Evolutionary conservation across 192 early-diverging fungal species (phyloP), one percentile per base, ranked within the genome.

Genomic region (Linnemannia schmuckeri): DNA sequence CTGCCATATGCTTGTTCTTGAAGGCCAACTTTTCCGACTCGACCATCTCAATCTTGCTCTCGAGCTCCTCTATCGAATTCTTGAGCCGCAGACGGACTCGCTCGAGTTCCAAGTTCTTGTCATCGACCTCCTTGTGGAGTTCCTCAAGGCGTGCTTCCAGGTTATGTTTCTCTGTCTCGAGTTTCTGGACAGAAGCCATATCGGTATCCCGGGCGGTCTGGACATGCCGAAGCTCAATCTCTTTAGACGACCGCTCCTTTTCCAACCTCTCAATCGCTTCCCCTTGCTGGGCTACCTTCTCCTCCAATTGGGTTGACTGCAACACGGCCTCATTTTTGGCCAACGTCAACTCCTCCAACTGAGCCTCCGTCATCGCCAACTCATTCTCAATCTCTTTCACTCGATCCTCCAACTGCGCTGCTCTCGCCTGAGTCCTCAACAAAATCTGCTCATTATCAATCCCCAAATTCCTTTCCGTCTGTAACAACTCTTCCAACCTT

Each of bases 371-470:
- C 46, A 90, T 88, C 18, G 96, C 96, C 44, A 95, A 83, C 38
- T 92, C 91, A 4, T 88, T 82, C 46, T 90, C 89, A 63, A 92
- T 88, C 77, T 97, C 95, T 17, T 88, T 82, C 22, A 97, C 84
- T 13, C 90, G 88, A 42, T 91, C 89, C 41, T 94, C 94, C n/a
- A 96, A 79, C 71, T 93, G 94, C 3, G 90, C 80, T 38, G 91
- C 92, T 73, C 96, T 92, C 71, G 95, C 92, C 74, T 97, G 96
- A 6, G 97, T 95, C 66, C 96, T 92, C 52, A 94, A 89, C 63
- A 98, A 88, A 40, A 97, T 96, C 87, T 95, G 96, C 42, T 95
- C 96, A 81, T 97, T 95, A 80, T 97, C 95, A 57, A 94, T 90
- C 12, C 95, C 94, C 1, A 95, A 90, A 70, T 93, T 93, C 70